Percentiles rank a stretch among this genome's conserved stretches.
Evolutionary conservation across 116 monocot genomes (phyloP).

Genomic region (Phalaenopsis hybrid): DNA sequence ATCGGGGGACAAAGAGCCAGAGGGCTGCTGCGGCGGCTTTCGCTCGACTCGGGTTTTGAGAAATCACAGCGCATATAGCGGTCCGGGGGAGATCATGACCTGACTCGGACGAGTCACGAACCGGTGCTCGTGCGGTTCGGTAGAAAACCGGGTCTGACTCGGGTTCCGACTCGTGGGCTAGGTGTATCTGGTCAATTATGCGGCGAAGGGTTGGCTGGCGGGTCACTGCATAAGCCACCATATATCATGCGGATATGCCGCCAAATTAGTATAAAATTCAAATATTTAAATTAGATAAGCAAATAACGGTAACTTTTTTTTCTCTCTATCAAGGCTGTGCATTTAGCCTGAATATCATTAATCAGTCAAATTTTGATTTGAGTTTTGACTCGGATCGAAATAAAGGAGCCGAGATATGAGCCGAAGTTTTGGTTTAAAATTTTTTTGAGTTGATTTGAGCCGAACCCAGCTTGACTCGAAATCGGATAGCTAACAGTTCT

Average conservation of each 20-base stretch:
- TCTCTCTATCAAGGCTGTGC: not conserved
- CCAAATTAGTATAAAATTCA: constrained; percentile 1
- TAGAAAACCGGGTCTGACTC: not conserved
- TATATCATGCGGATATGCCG: not conserved
- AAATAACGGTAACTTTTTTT: too few species aligned
- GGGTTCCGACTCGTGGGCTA: not conserved
- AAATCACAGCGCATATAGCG: not conserved
- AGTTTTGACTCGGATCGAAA: too few species aligned
- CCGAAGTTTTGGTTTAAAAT: too few species aligned
- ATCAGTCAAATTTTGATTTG: too few species aligned
- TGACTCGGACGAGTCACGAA: not conserved
- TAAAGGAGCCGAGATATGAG: too few species aligned
- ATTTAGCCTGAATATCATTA: too few species aligned
- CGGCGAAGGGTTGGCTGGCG: not conserved
- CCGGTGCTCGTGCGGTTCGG: not conserved
- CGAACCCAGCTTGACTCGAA: too few species aligned
- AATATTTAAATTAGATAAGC: constrained; percentile 1
- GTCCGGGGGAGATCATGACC: not conserved
- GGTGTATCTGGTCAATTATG: not conserved
- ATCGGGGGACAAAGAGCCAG: not conserved
- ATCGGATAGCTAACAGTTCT: too few species aligned
- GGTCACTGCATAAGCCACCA: not conserved
- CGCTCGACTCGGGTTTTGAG: not conserved
- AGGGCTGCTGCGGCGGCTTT: not conserved
- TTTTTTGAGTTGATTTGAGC: too few species aligned